Conservation (phyloP, 75 land plant species). For the Picea sitchensis region DNA sequence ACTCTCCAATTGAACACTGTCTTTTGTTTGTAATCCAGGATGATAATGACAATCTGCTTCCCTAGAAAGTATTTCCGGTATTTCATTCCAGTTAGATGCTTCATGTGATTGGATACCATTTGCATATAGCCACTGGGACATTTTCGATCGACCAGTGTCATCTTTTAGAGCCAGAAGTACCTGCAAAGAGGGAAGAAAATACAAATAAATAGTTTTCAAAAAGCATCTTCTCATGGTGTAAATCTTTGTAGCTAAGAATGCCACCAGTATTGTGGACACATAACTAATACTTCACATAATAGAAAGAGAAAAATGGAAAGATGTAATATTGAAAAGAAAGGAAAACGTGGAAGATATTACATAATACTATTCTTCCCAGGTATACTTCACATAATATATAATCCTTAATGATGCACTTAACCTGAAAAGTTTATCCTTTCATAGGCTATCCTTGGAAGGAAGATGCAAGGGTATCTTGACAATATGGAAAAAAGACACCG, state of each 20-base stretch:
- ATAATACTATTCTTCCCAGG: background rate
- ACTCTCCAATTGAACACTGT: background rate
- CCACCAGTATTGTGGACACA: background rate
- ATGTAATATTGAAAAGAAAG: background rate
- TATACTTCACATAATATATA: background rate
- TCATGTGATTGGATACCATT: constrained; percentile 37
- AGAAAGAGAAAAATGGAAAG: background rate
- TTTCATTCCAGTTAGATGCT: constrained; percentile 67
- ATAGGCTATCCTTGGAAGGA: background rate
- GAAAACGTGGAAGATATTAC: background rate
- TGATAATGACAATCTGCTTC: background rate
- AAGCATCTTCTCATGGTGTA: background rate
- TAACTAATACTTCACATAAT: background rate
- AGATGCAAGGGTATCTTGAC: background rate
- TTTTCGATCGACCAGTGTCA: constrained; percentile 27
- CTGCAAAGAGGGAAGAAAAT: constrained; percentile 25
- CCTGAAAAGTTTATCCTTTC: background rate
- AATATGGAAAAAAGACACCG: background rate
- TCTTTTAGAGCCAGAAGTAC: constrained; percentile 70
- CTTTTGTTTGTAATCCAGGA: background rate
- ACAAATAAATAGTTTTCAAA: constrained; percentile 1
- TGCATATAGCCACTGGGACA: constrained; percentile 47
- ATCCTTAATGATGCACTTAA: background rate
- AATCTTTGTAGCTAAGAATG: background rate
- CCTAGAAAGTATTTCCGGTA: constrained; percentile 35